Percentiles rank a stretch among this genome's conserved stretches.
Evolutionary conservation across 2,329 filamentous ascomycete species (phyloP).

Genomic region (Aspergillus jensenii): DNA sequence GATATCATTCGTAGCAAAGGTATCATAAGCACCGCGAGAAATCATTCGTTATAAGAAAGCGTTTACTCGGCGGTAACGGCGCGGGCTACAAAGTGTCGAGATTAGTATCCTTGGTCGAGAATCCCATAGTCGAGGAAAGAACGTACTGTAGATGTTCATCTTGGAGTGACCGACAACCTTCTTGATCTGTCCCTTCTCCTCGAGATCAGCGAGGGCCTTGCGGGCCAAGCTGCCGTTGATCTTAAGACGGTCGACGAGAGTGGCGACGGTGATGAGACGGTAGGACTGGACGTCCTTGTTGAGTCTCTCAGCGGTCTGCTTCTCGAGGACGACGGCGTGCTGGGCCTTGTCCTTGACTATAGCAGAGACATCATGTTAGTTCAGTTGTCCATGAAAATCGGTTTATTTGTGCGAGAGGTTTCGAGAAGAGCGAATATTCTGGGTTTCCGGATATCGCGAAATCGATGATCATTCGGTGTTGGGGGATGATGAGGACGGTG

Average conservation of each 20-base stretch:
- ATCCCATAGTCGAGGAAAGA: neutral
- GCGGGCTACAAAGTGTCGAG: conserved; percentile 32
- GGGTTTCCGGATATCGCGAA: neutral
- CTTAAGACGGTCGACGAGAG: conserved; percentile 99
- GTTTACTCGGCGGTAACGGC: conserved; percentile 48
- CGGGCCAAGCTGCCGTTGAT: conserved; percentile 98
- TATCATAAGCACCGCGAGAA: conserved; percentile 38
- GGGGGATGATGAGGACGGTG: conserved; percentile 10
- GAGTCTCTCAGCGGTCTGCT: conserved; percentile 94
- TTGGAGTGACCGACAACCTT: conserved; percentile 95
- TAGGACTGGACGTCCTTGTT: conserved; percentile 99
- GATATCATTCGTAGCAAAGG: conserved; percentile 41
- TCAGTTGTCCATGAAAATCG: neutral
- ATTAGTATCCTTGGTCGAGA: conserved; percentile 6
- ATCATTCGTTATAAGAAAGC: conserved; percentile 27
- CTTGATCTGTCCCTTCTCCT: conserved; percentile 99
- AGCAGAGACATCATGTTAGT: conserved; percentile 18
- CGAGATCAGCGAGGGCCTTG: conserved; percentile 83
- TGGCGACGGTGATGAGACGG: conserved; percentile 97
- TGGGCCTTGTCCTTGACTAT: conserved; percentile 99
- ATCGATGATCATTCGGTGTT: conserved; percentile 14
- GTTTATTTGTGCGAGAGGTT: neutral
- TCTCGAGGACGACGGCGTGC: conserved; percentile 98
- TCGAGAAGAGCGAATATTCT: neutral
- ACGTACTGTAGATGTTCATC: conserved; percentile 96